Evolutionary conservation across 495 filamentous ascomycete species (phyloP).

Genomic region (Daldinia loculata): DNA sequence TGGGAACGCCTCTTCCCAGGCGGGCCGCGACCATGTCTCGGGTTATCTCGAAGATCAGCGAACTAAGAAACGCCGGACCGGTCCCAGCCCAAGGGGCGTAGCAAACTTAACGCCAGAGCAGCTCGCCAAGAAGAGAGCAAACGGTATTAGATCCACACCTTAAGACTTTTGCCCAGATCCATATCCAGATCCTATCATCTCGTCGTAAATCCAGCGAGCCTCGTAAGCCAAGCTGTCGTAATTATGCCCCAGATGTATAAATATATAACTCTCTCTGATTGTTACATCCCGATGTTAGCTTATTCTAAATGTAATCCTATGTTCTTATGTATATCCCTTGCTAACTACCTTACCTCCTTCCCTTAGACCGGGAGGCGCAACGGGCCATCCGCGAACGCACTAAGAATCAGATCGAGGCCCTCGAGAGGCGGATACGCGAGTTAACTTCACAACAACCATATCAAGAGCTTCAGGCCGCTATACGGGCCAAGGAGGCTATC

Average conservation of each 20-base stretch:
- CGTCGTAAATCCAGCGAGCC: slow-evolving; percentile 15
- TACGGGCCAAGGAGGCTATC: slow-evolving; percentile 73
- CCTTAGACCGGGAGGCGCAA: slow-evolving; percentile 77
- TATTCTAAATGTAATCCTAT: not conserved
- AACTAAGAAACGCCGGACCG: slow-evolving; percentile 51
- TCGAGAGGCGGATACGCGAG: slow-evolving; percentile 57
- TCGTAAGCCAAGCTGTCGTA: slow-evolving; percentile 15
- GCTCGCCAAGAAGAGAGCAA: slow-evolving; percentile 79
- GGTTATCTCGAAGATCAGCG: slow-evolving; percentile 37
- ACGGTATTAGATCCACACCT: slow-evolving; percentile 55
- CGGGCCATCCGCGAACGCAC: slow-evolving; percentile 82
- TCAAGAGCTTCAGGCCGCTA: slow-evolving; percentile 74
- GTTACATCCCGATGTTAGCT: not conserved
- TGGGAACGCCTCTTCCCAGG: slow-evolving; percentile 15
- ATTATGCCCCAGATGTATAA: slow-evolving; percentile 1
- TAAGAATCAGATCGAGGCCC: slow-evolving; percentile 73
- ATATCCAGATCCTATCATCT: not conserved
- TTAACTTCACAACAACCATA: slow-evolving; percentile 76
- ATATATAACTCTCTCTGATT: not conserved
- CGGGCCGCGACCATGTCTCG: slow-evolving; percentile 13
- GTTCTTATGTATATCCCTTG: not conserved
- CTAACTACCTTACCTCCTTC: slow-evolving; percentile 10
- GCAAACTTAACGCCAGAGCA: slow-evolving; percentile 76
- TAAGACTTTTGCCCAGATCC: not conserved
- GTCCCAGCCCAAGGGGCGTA: slow-evolving; percentile 63